Evolutionary conservation across 2,329 filamentous ascomycete species (phyloP).

Genomic region (Pyricularia pennisetigena): DNA sequence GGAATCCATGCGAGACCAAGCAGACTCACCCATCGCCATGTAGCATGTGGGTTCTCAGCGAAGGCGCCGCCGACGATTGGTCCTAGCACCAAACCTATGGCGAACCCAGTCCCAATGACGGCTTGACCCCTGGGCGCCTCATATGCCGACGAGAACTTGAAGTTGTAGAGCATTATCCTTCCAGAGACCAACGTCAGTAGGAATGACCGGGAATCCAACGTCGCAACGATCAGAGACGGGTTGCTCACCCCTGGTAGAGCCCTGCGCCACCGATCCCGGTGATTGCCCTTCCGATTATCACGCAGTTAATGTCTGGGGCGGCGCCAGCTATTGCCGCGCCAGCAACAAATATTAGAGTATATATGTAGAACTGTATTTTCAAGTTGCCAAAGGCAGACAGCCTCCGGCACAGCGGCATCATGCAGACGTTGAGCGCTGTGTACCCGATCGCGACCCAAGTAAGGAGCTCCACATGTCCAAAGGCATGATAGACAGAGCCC

Average conservation of each 20-base stretch:
- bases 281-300: neutral
- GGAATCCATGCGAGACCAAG: too few relatives aligned
- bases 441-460: constrained; percentile 27
- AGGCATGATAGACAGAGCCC: constrained; percentile 44
- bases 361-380: neutral
- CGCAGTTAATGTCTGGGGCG: neutral
- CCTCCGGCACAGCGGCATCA: neutral
- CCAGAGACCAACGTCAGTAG: neutral
- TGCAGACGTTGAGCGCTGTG: neutral
- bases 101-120: neutral
- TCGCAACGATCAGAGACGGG: neutral
- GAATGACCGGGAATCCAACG: neutral
- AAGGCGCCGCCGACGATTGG: neutral
- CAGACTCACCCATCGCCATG: too few relatives aligned
- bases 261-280: constrained; percentile 1
- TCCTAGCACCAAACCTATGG: neutral
- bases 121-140: constrained; percentile 1
- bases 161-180: neutral
- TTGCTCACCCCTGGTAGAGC: neutral
- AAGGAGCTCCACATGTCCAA: constrained; percentile 25
- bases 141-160: neutral
- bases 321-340: neutral
- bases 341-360: neutral
- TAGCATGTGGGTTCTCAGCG: too few relatives aligned
- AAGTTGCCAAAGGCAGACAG: neutral